These are phyloP conservation scores for Backusella tuberculispora DNA, from an alignment of 192 early-diverging fungal species.

Conservation along the genomic window DNA sequence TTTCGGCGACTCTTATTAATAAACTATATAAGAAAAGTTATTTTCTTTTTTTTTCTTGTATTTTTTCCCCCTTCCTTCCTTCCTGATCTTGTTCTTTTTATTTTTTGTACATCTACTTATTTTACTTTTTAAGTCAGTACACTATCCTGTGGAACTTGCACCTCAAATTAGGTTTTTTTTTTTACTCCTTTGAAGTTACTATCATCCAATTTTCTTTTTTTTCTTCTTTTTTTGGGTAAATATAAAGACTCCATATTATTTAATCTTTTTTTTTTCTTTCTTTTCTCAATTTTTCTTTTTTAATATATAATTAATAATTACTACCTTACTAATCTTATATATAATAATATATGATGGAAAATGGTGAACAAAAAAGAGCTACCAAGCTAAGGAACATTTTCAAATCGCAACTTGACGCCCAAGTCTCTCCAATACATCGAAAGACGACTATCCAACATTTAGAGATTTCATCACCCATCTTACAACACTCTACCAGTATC, in stretches of 20 bases:
- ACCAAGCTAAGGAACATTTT: slow-evolving; percentile 24
- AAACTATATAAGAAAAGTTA: too few relatives aligned
- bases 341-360: neutral
- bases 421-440: neutral
- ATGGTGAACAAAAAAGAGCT: slow-evolving; percentile 14
- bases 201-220: neutral
- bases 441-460: neutral
- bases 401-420: neutral
- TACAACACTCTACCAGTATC: slow-evolving; percentile 24
- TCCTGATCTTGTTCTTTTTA: too few relatives aligned
- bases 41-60: too few relatives aligned
- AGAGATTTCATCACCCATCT: slow-evolving; percentile 19
- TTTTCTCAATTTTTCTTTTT: neutral
- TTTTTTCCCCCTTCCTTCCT: too few relatives aligned
- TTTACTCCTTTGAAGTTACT: neutral
- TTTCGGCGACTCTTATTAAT: too few relatives aligned
- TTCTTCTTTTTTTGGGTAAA: neutral
- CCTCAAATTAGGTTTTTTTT: neutral
- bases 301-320: too few relatives aligned
- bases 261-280: neutral
- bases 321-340: neutral
- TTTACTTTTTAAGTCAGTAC: too few relatives aligned
- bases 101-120: too few relatives aligned
- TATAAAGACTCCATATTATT: neutral
- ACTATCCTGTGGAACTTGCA: neutral